Percentiles rank a stretch among this genome's conserved stretches.
Conservation (phyloP, 129 eudicot species). For the Escallonia herrerae region DNA sequence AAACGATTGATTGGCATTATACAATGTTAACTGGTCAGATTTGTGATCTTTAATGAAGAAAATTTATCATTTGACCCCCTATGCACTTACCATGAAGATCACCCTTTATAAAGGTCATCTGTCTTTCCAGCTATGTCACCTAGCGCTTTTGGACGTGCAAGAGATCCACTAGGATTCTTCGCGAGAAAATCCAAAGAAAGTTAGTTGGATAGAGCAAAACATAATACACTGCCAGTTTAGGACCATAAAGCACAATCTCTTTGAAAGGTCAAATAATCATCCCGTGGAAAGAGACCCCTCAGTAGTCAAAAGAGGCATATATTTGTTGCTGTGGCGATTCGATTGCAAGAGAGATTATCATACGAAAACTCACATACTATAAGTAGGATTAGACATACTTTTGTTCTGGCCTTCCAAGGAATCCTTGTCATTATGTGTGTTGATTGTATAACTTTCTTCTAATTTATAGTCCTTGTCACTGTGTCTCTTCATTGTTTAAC, state of each 20-base stretch:
- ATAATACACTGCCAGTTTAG: constrained; percentile 1
- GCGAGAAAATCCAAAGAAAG: constrained; percentile 5
- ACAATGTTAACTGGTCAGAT: neutral
- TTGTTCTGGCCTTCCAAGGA: constrained; percentile 5
- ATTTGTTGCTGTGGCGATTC: constrained; percentile 14
- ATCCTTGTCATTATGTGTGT: neutral
- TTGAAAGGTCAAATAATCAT: too few relatives aligned
- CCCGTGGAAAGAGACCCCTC: neutral
- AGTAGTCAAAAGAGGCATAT: constrained; percentile 11
- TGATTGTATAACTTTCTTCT: neutral
- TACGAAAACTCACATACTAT: neutral
- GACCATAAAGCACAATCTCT: neutral
- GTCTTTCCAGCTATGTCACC: constrained; percentile 1
- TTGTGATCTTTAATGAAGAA: neutral
- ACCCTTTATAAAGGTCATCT: neutral
- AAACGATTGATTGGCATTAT: neutral
- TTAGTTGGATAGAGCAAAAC: neutral
- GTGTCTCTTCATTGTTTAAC: neutral
- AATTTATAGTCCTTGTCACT: neutral
- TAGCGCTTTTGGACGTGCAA: constrained; percentile 2
- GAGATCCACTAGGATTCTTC: constrained; percentile 9
- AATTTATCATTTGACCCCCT: constrained; percentile 10
- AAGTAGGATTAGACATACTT: neutral
- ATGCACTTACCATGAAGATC: constrained; percentile 8
- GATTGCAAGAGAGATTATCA: neutral